Evolutionary conservation across 768 basidiomycete species (phyloP), one percentile per base, ranked within the genome.

Genomic region (Russula ochroleuca): DNA sequence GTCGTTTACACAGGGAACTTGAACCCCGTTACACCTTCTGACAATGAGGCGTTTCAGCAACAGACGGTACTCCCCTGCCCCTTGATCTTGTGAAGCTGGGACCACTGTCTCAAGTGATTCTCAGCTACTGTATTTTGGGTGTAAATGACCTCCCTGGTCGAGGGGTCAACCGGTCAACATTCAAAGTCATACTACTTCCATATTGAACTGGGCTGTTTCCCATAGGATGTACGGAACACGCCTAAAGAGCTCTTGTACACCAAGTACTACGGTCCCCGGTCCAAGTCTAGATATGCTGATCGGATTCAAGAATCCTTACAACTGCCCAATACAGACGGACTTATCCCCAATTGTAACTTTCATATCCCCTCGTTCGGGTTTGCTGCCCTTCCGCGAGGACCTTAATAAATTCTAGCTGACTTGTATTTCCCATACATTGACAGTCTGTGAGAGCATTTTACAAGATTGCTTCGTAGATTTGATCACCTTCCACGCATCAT

Each of bases 401-500:
- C 23, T 21, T 28, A 3, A 38, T 11, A 5, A 21, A 19, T 41
- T 19, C 47, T 48, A 2, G n/a, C 33, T 1, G 19, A 11, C 41
- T 43, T 19, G 3, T 8, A 5, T 23, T 47, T 54, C 33, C 5
- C 17, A 43, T 38, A 47, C 6, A 4, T 21, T n/a, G 28, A 15
- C 31, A n/a, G 7, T 13, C 28, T 21, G 41, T 48, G 60, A 28
- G 41, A 47, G 43, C 51, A 2, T 38, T 13, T 28, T 28, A 31
- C 13, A n/a, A 37, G 53, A 60, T 33, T 4, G 41, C 19, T 15
- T 45, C 11, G 31, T 41, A 33, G 19, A 45, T 33, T 33, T 57
- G 41, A 45, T 45, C 41, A 45, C n/a, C 19, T n/a, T 31, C 41
- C 13, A 57, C 56, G 56, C 45, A 45, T 57, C 56, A 57, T 41